phyloP scores from a whole-genome alignment of 371 early-diverging fungal species.

The Sanchytrium tribonematis region DNA sequence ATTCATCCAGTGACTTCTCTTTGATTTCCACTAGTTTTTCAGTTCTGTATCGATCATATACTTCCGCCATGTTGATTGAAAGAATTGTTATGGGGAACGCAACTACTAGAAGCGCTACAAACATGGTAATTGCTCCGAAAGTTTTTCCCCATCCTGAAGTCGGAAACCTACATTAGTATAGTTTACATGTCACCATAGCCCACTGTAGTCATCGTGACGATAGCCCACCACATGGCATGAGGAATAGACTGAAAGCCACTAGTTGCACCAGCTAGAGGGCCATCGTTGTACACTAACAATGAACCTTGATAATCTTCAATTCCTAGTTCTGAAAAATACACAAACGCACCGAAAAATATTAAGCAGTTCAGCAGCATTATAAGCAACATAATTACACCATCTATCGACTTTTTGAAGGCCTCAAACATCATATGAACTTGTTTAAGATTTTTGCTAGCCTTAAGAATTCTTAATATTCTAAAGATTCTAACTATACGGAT shows the following conservation, averaged over 20 bases:
- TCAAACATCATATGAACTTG: neutral
- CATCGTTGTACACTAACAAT: neutral
- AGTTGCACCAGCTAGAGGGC: neutral
- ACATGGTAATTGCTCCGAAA: neutral
- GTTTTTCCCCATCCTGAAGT: neutral
- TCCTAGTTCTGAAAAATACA: neutral
- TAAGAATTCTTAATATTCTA: neutral
- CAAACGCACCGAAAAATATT: neutral
- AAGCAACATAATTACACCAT: neutral
- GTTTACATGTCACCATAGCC: neutral
- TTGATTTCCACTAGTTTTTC: neutral
- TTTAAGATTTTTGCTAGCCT: neutral
- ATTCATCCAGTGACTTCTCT: neutral
- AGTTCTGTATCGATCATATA: neutral
- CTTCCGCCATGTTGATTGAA: neutral
- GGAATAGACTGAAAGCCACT: neutral
- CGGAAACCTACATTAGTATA: neutral
- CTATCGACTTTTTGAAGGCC: neutral
- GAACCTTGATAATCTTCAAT: neutral
- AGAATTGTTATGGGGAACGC: neutral
- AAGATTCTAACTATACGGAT: neutral
- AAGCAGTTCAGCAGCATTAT: neutral
- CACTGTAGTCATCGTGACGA: neutral
- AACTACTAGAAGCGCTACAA: neutral
- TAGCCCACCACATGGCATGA: neutral